A percentile compares a stretch with the other conserved stretches of the same genome.
phyloP scores from a whole-genome alignment of 371 early-diverging fungal species.

The Rhizopus arrhizus region DNA sequence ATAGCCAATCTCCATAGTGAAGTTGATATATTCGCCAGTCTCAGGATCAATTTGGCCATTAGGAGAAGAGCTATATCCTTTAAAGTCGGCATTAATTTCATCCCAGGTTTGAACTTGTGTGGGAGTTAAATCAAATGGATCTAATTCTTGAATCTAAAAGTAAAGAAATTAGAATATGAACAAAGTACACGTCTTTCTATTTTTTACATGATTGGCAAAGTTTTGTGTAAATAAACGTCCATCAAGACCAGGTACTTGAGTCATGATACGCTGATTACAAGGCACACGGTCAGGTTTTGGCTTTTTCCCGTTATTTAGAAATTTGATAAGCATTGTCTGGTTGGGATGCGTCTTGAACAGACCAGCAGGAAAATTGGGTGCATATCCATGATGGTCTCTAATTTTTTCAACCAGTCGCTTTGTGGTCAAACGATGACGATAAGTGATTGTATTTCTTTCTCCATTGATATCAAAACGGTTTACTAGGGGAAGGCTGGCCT shows the following conservation, averaged over 20 bases:
- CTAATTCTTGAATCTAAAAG: constrained; percentile 67
- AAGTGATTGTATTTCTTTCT: constrained; percentile 53
- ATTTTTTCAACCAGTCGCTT: constrained; percentile 64
- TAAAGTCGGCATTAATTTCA: constrained; percentile 70
- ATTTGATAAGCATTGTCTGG: constrained; percentile 62
- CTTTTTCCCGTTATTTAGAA: constrained; percentile 54
- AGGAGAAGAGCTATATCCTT: constrained; percentile 71
- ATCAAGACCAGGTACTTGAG: constrained; percentile 55
- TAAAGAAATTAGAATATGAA: constrained; percentile 4
- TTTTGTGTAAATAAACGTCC: constrained; percentile 61
- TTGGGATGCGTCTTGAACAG: constrained; percentile 67
- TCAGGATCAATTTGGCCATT: constrained; percentile 67
- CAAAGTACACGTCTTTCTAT: background rate
- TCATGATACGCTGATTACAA: constrained; percentile 56
- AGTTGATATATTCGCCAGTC: constrained; percentile 74
- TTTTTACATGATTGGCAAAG: constrained; percentile 58
- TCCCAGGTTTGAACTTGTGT: constrained; percentile 63
- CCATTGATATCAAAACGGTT: constrained; percentile 66
- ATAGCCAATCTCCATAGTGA: constrained; percentile 71
- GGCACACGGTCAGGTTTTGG: constrained; percentile 59
- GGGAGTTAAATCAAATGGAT: constrained; percentile 73
- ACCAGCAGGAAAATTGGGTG: constrained; percentile 64
- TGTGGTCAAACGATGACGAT: constrained; percentile 63
- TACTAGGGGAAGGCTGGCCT: constrained; percentile 53
- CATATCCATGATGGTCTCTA: constrained; percentile 68